phyloP scores from a whole-genome alignment of 441 rosid genomes.

The Populus hybrid region DNA sequence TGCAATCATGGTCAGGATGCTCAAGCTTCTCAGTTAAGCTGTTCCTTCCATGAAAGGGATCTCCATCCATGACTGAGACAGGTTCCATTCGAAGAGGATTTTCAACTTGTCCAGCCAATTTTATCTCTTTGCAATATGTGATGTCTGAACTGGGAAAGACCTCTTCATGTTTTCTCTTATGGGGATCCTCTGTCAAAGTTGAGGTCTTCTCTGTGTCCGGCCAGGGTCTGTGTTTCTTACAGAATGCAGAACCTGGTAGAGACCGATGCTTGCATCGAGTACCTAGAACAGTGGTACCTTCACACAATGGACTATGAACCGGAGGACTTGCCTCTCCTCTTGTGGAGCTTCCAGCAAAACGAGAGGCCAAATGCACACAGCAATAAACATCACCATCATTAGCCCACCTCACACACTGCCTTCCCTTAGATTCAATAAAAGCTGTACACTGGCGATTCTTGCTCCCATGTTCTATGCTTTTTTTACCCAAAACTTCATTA shows the following conservation, averaged over 20 bases:
- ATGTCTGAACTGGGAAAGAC: conserved; percentile 38
- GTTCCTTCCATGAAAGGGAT: conserved; percentile 30
- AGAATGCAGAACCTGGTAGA: conserved; percentile 71
- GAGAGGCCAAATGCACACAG: conserved; percentile 97
- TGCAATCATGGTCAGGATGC: conserved; percentile 37
- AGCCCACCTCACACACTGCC: conserved; percentile 98
- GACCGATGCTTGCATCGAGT: conserved; percentile 95
- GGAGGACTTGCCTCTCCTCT: conserved; percentile 54
- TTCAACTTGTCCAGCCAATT: conserved; percentile 45
- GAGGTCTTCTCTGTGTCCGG: conserved; percentile 29
- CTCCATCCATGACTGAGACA: conserved; percentile 36
- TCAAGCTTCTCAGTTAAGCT: conserved; percentile 44
- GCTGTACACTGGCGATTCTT: conserved; percentile 85
- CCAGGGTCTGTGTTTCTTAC: conserved; percentile 91
- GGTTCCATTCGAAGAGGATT: conserved; percentile 50
- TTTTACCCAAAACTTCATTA: conserved; percentile 37
- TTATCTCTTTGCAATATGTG: conserved; percentile 46
- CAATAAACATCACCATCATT: conserved; percentile 97
- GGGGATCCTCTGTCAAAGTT: conserved; percentile 34
- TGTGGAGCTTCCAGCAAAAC: conserved; percentile 59
- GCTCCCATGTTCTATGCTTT: conserved; percentile 48
- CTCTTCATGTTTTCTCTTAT: conserved; percentile 59
- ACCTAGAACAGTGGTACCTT: conserved; percentile 97
- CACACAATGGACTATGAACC: conserved; percentile 70
- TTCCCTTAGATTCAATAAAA: conserved; percentile 89